Evolutionary conservation across 371 early-diverging fungal species (phyloP).

Genomic region (Mucor irregularis): DNA sequence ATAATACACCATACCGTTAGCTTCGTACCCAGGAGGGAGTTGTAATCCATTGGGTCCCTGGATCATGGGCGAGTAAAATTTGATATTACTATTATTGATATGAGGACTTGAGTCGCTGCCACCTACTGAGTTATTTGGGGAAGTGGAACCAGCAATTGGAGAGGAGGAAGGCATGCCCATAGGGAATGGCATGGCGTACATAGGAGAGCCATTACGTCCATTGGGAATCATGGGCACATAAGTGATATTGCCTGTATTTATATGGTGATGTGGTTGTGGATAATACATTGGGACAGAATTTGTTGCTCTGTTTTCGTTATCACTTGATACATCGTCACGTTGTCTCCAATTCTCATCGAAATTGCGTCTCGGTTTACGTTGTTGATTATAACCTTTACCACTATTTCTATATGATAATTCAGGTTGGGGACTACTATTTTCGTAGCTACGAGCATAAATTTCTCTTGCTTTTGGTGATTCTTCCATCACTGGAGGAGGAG

Average conservation of each 20-base stretch:
- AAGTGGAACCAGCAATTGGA: not conserved
- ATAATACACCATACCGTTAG: slow-evolving; percentile 46
- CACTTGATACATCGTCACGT: slow-evolving; percentile 2
- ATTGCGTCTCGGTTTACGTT: not conserved
- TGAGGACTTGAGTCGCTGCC: slow-evolving; percentile 3
- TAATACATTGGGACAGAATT: slow-evolving; percentile 9
- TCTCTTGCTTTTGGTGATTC: not conserved
- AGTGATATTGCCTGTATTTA: slow-evolving; percentile 8
- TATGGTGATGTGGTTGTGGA: slow-evolving; percentile 9
- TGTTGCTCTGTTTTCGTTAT: not conserved
- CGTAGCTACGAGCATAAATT: not conserved
- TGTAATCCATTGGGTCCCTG: slow-evolving; percentile 11
- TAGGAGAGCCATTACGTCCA: slow-evolving; percentile 15
- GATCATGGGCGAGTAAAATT: not conserved
- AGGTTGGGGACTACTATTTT: slow-evolving; percentile 5
- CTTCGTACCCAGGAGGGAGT: slow-evolving; percentile 31
- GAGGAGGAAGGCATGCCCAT: slow-evolving; percentile 13
- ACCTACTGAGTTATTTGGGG: not conserved
- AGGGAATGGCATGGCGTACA: slow-evolving; percentile 26
- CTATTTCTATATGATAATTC: not conserved
- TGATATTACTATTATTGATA: not conserved
- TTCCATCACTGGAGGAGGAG: no score
- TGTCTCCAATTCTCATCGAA: slow-evolving; percentile 26
- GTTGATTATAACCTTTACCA: not conserved
- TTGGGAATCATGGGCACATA: slow-evolving; percentile 25